Conservation (phyloP, 371 early-diverging fungal species). For the Actinomortierella ambigua region DNA sequence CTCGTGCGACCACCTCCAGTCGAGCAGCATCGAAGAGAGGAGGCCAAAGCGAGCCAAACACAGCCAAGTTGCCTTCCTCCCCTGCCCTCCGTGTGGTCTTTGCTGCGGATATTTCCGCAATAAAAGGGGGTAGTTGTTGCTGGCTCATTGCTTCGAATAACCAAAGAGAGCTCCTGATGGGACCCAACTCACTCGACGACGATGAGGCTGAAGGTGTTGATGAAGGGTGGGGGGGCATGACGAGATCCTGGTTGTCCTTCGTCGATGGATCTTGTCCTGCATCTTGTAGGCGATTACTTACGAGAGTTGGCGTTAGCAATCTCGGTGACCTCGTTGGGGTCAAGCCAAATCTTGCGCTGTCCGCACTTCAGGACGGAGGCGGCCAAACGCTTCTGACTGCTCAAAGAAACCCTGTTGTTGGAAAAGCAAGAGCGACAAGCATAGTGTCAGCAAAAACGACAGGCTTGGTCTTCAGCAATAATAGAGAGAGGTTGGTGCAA, state of each 20-base stretch:
- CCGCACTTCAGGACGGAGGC: constrained; percentile 99
- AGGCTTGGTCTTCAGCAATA: neutral
- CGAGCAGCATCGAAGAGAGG: too few relatives aligned
- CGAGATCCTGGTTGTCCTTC: too few relatives aligned
- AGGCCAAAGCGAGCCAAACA: too few relatives aligned
- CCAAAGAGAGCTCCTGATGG: constrained; percentile 8
- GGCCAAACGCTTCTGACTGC: constrained; percentile 96
- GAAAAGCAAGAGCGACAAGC: neutral
- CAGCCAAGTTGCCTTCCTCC: too few relatives aligned
- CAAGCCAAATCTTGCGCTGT: constrained; percentile 99
- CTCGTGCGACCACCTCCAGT: too few relatives aligned
- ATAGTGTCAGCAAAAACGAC: constrained; percentile 2
- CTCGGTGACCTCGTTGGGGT: constrained; percentile 97
- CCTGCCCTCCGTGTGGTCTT: too few relatives aligned
- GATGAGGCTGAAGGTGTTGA: neutral
- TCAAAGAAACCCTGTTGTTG: constrained; percentile 75
- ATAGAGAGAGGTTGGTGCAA: too few relatives aligned
- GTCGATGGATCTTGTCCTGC: too few relatives aligned
- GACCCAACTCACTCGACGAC: neutral
- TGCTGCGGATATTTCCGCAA: too few relatives aligned
- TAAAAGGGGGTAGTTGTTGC: too few relatives aligned
- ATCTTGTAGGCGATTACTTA: constrained; percentile 51
- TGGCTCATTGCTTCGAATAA: too few relatives aligned
- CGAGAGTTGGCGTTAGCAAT: constrained; percentile 98
- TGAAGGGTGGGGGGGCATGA: neutral